Conservation (phyloP, 441 rosid genomes). For the Erodium chrysanthum region DNA sequence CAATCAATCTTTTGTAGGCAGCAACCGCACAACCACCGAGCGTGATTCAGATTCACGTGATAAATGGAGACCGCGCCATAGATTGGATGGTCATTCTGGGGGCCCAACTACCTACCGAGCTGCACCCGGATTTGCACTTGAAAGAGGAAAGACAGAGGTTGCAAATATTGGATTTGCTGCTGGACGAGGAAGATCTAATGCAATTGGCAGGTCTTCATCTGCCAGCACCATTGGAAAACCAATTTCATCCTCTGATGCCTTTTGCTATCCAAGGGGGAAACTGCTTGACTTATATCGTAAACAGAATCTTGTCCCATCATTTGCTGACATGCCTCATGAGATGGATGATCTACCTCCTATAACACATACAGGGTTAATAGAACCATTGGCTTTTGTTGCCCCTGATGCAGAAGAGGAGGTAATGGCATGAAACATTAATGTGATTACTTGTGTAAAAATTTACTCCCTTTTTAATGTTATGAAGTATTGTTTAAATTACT, state of each 20-base stretch:
- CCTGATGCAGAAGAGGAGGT: constrained; percentile 78
- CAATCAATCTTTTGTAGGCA: constrained; percentile 32
- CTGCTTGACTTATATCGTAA: constrained; percentile 78
- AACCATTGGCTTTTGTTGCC: constrained; percentile 68
- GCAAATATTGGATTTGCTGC: constrained; percentile 53
- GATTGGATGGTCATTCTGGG: constrained; percentile 37
- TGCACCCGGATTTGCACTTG: constrained; percentile 86
- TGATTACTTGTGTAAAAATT: constrained; percentile 25
- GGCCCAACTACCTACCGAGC: constrained; percentile 45
- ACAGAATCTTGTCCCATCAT: constrained; percentile 38
- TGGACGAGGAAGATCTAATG: constrained; percentile 70
- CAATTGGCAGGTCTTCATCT: constrained; percentile 32
- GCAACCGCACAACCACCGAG: constrained; percentile 42
- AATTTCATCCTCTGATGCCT: constrained; percentile 22
- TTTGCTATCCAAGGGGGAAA: constrained; percentile 71
- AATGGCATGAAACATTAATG: not conserved
- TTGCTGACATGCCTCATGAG: constrained; percentile 35
- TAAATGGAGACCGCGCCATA: constrained; percentile 95
- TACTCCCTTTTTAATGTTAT: too few species aligned
- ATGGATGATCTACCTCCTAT: constrained; percentile 50
- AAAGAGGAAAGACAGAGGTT: constrained; percentile 49
- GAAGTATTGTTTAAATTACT: not conserved
- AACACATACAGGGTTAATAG: constrained; percentile 30
- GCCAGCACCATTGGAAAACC: constrained; percentile 27
- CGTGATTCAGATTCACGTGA: constrained; percentile 81